Conservation (phyloP, 345 rosid species). For the Eucalyptus curtisii region DNA sequence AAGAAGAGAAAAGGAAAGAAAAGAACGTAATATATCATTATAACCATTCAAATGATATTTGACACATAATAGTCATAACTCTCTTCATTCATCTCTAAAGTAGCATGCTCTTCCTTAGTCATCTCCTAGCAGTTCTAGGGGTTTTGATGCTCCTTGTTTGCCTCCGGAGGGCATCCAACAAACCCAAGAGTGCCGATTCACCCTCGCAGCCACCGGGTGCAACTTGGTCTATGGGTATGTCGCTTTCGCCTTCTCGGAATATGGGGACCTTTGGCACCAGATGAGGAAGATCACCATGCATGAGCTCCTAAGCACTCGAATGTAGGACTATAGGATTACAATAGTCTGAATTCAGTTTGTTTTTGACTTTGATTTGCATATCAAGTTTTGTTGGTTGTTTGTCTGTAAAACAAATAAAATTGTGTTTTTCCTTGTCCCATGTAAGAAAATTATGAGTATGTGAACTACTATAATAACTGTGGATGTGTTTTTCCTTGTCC, state of each 20-base stretch:
- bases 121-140: not conserved
- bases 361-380: not conserved
- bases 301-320: slow-evolving; percentile 37
- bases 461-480: too few relatives aligned
- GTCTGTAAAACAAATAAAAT: too few relatives aligned
- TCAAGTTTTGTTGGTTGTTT: not conserved
- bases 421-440: too few relatives aligned
- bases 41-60: too few relatives aligned
- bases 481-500: too few relatives aligned
- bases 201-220: slow-evolving; percentile 38
- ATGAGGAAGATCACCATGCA: slow-evolving; percentile 37
- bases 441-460: too few relatives aligned
- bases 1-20: too few relatives aligned
- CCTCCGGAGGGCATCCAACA: not conserved
- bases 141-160: not conserved
- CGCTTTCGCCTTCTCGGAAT: slow-evolving; percentile 26
- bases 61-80: too few relatives aligned
- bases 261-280: slow-evolving; percentile 56
- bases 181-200: not conserved
- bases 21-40: too few relatives aligned
- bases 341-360: not conserved
- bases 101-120: not conserved
- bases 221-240: slow-evolving; percentile 47
- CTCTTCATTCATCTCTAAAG: too few relatives aligned
- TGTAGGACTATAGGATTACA: slow-evolving; percentile 14